Base-by-base conservation (phyloP, 2,329 filamentous ascomycete species). In the Verticillium nubilum region DNA sequence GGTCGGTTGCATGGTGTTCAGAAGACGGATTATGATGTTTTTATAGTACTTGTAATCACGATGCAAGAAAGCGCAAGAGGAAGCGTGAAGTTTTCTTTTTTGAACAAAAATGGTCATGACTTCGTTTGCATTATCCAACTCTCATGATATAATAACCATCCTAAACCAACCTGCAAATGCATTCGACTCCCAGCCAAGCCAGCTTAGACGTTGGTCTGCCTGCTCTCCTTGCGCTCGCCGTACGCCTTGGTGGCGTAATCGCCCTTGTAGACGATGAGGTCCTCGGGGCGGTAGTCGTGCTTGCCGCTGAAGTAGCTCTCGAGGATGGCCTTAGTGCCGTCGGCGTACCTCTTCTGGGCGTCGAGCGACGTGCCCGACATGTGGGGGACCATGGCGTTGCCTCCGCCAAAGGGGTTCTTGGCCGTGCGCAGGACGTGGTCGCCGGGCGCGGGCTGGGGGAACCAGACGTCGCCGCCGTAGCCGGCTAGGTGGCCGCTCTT, bases 291-390 rank as follows among this genome's bases (percentile, higher is more conserved):
- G 84, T 99, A 99, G 81, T 98, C 93, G 73, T 91, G 79, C 73
- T 86, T 88, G 69, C 93, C 93, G 66, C 82, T 86, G 74, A 97
- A 91, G 85, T 98, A 99, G 78, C 88, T 92, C 66, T 94, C 83
- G 62, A 99, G 83, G 73, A 99, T 98, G 66, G 82, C 77, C 89
- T 97, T 97, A 76, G 86, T 90, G 69, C 92, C 92, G 65, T 88
- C 82, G 70, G 92, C 91, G 74, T 97, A 97, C 66, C 92, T 87
- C 80, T 91, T 88, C 84, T 99, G 95, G 61, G 95, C 95, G 74
- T 99, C 95, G 73, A 99, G 89, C n/a, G 93, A 97, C 61, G 94
- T 98, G 73, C 95, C 95, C 13, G 92, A 97, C 92, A 98, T 97
- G 87, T 98, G 95, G 60, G 95, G 92, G 62, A 97, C 93, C 91